Percentiles rank a stretch among this genome's conserved stretches.
These are phyloP conservation scores for Fagus sylvatica DNA, from an alignment of 306 rosid species.

Conservation along the genomic window DNA sequence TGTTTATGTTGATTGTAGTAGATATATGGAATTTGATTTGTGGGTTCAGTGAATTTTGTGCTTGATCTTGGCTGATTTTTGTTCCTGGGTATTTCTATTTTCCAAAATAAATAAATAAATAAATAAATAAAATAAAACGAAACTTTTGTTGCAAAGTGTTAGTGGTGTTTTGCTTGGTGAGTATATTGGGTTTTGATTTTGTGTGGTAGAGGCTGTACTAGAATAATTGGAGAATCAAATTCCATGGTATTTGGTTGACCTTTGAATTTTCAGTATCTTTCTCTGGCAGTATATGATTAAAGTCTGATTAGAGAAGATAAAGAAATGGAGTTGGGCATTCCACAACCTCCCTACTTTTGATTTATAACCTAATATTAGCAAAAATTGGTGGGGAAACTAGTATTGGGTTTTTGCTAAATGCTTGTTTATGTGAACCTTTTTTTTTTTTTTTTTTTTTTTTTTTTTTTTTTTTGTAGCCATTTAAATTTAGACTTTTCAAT, in stretches of 20 bases:
- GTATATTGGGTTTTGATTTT: constrained; percentile 18
- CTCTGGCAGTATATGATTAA: background rate
- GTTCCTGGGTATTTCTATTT: background rate
- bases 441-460: constrained; percentile 5
- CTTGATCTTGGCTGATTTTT: constrained; percentile 2
- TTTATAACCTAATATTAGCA: background rate
- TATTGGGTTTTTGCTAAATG: background rate
- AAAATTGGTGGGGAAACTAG: constrained; percentile 9
- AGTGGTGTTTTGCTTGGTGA: constrained; percentile 11
- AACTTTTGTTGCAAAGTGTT: constrained; percentile 4
- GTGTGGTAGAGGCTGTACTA: background rate
- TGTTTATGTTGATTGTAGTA: constrained; percentile 8
- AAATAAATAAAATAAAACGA: no score
- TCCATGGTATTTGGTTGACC: background rate
- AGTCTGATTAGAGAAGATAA: constrained; percentile 9
- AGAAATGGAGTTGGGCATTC: constrained; percentile 1
- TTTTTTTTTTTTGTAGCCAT: background rate
- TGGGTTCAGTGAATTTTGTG: background rate
- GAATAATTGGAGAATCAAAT: constrained; percentile 25
- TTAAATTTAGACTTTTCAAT: constrained; percentile 2
- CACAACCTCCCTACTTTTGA: constrained; percentile 14
- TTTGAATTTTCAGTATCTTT: constrained; percentile 11
- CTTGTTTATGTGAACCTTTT: background rate
- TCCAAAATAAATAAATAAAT: background rate
- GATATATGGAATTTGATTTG: constrained; percentile 1